Evolutionary conservation across 345 rosid species (phyloP).

Genomic region (Citrus reticulata): DNA sequence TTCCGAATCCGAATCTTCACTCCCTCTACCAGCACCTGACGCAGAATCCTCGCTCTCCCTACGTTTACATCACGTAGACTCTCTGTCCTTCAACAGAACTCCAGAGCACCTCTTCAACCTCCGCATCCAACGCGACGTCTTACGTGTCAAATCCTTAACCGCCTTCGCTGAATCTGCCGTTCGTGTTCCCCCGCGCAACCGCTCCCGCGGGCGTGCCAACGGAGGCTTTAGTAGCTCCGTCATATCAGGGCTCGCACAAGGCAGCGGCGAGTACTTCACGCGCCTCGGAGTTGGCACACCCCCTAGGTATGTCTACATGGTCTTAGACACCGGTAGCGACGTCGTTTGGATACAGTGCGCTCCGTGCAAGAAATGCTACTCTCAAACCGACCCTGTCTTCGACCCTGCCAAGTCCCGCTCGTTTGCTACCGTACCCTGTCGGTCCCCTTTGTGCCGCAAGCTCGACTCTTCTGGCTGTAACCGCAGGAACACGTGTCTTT

Average conservation of each 20-base stretch:
- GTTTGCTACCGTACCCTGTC: slow-evolving; percentile 53
- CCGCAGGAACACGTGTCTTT: slow-evolving; percentile 54
- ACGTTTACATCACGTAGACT: slow-evolving; percentile 74
- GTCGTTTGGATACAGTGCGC: slow-evolving; percentile 94
- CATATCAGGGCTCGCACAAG: slow-evolving; percentile 85
- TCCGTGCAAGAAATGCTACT: slow-evolving; percentile 82
- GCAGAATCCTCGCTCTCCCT: slow-evolving; percentile 28
- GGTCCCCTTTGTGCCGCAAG: slow-evolving; percentile 55
- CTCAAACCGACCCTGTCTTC: slow-evolving; percentile 83
- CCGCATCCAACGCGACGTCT: slow-evolving; percentile 69
- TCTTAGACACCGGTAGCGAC: slow-evolving; percentile 93
- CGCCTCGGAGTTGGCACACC: slow-evolving; percentile 95
- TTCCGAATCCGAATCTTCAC: background rate
- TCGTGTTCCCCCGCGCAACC: slow-evolving; percentile 14
- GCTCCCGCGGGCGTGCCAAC: slow-evolving; percentile 24
- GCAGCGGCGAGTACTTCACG: slow-evolving; percentile 97
- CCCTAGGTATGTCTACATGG: slow-evolving; percentile 74
- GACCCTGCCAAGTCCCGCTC: slow-evolving; percentile 74
- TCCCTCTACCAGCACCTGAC: slow-evolving; percentile 1
- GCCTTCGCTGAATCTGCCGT: slow-evolving; percentile 34
- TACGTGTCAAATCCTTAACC: slow-evolving; percentile 46
- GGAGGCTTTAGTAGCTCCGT: slow-evolving; percentile 69
- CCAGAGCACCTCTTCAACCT: slow-evolving; percentile 62
- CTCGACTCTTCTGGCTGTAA: slow-evolving; percentile 65
- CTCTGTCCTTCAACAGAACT: slow-evolving; percentile 45